Conservation (phyloP, 352 stramenopile genomes). For the Pythium guiyangense region DNA sequence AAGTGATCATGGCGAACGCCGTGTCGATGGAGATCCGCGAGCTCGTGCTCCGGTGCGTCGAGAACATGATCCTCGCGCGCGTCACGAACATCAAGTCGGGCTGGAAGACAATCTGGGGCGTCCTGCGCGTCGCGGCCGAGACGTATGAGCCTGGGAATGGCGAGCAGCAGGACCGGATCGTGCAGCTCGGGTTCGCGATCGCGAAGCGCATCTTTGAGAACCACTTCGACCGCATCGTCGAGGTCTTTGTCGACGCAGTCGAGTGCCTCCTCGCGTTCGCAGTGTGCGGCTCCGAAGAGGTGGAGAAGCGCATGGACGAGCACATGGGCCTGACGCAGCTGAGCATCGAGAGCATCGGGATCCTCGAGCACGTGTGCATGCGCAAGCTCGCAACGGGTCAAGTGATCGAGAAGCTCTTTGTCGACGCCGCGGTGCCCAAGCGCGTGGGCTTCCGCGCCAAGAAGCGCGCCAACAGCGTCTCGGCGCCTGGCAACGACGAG, state of each 20-base stretch:
- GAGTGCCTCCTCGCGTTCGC: constrained; percentile 79
- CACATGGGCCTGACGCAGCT: constrained; percentile 58
- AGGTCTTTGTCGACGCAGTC: constrained; percentile 78
- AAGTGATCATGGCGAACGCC: constrained; percentile 89
- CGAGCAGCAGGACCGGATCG: constrained; percentile 69
- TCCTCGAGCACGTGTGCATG: constrained; percentile 65
- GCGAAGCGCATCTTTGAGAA: constrained; percentile 80
- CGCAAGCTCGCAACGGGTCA: constrained; percentile 67
- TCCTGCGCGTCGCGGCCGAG: constrained; percentile 85
- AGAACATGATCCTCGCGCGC: constrained; percentile 90
- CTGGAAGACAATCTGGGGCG: constrained; percentile 94
- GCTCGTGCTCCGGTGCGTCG: constrained; percentile 88
- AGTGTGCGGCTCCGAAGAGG: constrained; percentile 64
- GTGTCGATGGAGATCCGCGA: constrained; percentile 84
- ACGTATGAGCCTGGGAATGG: constrained; percentile 59
- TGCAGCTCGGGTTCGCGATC: constrained; percentile 83
- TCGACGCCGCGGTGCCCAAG: constrained; percentile 29
- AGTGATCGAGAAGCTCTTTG: constrained; percentile 63
- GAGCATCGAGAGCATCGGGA: constrained; percentile 60
- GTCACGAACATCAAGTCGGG: constrained; percentile 88
- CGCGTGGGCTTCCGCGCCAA: constrained; percentile 60
- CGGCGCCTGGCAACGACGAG: constrained; percentile 1
- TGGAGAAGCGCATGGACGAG: constrained; percentile 44
- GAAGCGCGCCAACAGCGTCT: constrained; percentile 26
- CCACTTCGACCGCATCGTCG: constrained; percentile 68